Percentiles rank a stretch among this genome's conserved stretches.
Evolutionary conservation across 148 eudicot genomes (phyloP).

Genomic region (Rhododendron griersonianum): DNA sequence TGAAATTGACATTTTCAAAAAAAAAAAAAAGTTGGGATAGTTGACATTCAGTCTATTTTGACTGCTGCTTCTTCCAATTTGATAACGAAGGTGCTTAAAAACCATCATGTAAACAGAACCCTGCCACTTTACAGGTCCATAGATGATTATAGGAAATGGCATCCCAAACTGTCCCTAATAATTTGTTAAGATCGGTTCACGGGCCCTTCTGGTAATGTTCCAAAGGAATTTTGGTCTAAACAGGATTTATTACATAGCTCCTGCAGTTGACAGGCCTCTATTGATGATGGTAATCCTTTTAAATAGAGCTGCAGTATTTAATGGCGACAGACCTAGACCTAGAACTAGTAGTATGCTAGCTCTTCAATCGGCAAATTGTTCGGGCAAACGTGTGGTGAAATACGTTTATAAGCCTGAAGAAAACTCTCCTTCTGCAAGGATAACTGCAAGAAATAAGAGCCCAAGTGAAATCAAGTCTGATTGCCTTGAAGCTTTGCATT

Average conservation of each 20-base stretch:
- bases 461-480: background rate
- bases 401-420: background rate
- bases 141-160: background rate
- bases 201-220: background rate
- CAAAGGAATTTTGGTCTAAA: background rate
- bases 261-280: background rate
- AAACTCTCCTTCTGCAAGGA: background rate
- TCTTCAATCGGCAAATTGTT: background rate
- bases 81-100: background rate
- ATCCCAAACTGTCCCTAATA: background rate
- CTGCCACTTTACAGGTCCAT: background rate
- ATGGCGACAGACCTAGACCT: background rate
- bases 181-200: background rate
- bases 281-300: background rate
- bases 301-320: background rate
- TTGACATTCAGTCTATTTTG: background rate
- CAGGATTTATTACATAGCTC: background rate
- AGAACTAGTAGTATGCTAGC: background rate
- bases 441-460: background rate
- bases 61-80: background rate
- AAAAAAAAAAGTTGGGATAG: background rate
- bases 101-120: background rate
- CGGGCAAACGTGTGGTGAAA: background rate
- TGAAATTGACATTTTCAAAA: too few species aligned
- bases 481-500: background rate